phyloP scores from a whole-genome alignment of 1,284 basidiomycete species.

The Trichosporon ovoides region DNA sequence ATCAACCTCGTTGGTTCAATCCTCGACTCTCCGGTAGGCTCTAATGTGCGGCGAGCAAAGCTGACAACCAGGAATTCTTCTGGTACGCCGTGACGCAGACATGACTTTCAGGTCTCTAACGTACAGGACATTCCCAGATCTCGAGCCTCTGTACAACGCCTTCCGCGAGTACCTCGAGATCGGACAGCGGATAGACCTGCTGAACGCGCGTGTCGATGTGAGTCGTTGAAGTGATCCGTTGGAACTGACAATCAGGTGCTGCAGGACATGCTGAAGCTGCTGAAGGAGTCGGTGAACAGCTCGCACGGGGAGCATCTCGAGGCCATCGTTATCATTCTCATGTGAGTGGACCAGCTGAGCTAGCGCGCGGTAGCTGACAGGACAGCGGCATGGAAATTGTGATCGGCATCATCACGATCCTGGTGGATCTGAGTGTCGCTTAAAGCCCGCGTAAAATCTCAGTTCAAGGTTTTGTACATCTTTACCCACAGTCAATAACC shows the following conservation, averaged over 20 bases:
- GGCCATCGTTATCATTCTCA: conserved; percentile 88
- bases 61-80: conserved; percentile 69
- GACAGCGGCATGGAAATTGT: conserved; percentile 49
- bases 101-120: not conserved
- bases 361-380: conserved; percentile 12
- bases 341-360: conserved; percentile 56
- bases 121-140: conserved; percentile 64
- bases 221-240: conserved; percentile 6
- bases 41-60: not conserved
- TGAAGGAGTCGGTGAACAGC: conserved; percentile 85
- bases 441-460: conserved; percentile 7
- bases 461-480: not conserved
- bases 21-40: conserved; percentile 67
- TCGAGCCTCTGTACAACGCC: conserved; percentile 91
- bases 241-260: conserved; percentile 58
- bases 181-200: conserved; percentile 83
- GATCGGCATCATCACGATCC: conserved; percentile 65
- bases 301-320: conserved; percentile 90
- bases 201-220: conserved; percentile 84
- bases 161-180: conserved; percentile 91
- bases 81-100: conserved; percentile 53
- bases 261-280: conserved; percentile 92
- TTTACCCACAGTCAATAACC: not conserved
- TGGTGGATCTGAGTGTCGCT: conserved; percentile 58
- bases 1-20: conserved; percentile 95